Evolutionary conservation across 345 rosid genomes (phyloP), one percentile per base, ranked within the genome.

Genomic region (Raphanus raphanistrum): DNA sequence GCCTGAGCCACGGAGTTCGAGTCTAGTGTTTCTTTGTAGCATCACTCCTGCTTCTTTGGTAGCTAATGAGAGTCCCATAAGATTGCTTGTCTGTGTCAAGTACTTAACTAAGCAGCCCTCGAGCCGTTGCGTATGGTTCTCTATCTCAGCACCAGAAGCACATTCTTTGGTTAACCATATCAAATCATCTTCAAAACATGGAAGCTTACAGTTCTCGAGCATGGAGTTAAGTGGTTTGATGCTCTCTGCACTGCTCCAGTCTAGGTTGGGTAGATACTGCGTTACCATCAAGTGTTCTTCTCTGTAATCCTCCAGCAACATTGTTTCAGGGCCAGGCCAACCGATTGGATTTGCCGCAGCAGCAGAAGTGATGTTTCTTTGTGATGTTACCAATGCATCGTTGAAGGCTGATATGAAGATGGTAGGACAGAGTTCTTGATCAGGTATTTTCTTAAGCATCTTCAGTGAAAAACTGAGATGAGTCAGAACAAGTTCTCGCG

Each of bases 241-340:
- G 73, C 72, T 84, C 66, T 81, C 82, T 16, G 79, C 69, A n/a
- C 77, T 81, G 82, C 94, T 95, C 98, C 98, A 92, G 70, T 88
- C 89, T 67, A 76, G 66, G 72, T 76, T 81, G 17, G 99, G 99
- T 68, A 92, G 81, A 86, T 75, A 83, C 77, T 70, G 80, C 71
- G 83, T 80, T 57, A 80, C 88, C 65, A 85, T 70, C 52, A 72
- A 61, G 72, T 27, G 27, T 77, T 85, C 96, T 68, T 82, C 78
- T 17, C 74, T 67, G 35, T 70, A 74, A 77, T 85, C 89, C 59
- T 70, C 82, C n/a, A 92, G 74, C 79, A 84, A 67, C 71, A 57
- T 60, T 58, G 87, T 80, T 87, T 95, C 99, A 0, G 94, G 90
- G 81, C 94, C 88, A 35, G 99, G 97, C 98, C 97, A 95, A 78